A percentile compares a stretch with the other conserved stretches of the same genome.
Conservation (phyloP, 306 rosid genomes). For the Vigna mungo region DNA sequence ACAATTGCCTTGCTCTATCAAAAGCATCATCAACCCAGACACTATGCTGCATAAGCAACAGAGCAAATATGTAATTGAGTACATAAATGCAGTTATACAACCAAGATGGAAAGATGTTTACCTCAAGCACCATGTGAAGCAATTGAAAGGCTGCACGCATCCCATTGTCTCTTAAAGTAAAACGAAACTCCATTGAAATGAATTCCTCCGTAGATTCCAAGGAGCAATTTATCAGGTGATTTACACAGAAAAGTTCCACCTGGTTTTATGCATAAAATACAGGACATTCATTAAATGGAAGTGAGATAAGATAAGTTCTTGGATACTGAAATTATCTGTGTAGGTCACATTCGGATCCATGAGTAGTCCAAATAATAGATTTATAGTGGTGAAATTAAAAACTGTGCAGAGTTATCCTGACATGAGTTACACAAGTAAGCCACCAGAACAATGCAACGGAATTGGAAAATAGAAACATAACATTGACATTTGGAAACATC, state of each 20-base stretch:
- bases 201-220: slow-evolving; percentile 98
- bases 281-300: slow-evolving; percentile 38
- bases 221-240: slow-evolving; percentile 95
- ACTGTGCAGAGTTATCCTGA: slow-evolving; percentile 9
- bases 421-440: no score
- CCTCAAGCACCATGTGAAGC: slow-evolving; percentile 99
- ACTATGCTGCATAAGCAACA: slow-evolving; percentile 77
- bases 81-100: slow-evolving; percentile 1
- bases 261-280: slow-evolving; percentile 45
- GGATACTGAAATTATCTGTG: slow-evolving; percentile 13
- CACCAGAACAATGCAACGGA: no score
- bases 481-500: slow-evolving; percentile 27
- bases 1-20: slow-evolving; percentile 93
- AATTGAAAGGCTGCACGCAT: slow-evolving; percentile 99
- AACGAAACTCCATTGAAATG: slow-evolving; percentile 97
- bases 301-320: slow-evolving; percentile 27
- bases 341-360: neutral
- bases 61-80: slow-evolving; percentile 31
- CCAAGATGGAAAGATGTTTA: slow-evolving; percentile 46
- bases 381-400: neutral
- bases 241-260: slow-evolving; percentile 99
- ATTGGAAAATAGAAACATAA: slow-evolving; percentile 33
- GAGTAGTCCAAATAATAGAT: slow-evolving; percentile 36
- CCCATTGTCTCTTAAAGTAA: slow-evolving; percentile 92
- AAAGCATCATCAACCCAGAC: slow-evolving; percentile 99